Evolutionary conservation across 768 basidiomycete species (phyloP).

Genomic region (Boletus speciosus): DNA sequence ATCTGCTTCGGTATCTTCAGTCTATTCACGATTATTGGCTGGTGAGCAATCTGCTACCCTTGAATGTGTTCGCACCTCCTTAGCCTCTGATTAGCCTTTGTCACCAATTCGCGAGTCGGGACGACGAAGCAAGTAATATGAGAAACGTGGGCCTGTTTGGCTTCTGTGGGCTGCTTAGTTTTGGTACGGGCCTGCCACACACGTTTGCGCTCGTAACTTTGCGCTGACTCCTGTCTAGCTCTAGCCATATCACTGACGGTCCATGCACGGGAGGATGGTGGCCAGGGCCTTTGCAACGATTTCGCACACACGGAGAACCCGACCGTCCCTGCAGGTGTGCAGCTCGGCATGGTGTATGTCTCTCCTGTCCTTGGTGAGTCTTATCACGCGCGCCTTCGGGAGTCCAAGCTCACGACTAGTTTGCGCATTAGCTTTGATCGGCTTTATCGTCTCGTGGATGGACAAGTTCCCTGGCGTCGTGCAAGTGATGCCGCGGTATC

Average conservation of each 20-base stretch:
- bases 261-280: constrained; percentile 23
- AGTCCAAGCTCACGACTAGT: background rate
- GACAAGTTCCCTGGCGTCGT: constrained; percentile 28
- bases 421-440: constrained; percentile 16
- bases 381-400: background rate
- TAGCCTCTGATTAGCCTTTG: constrained; percentile 7
- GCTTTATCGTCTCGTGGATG: constrained; percentile 23
- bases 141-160: constrained; percentile 24
- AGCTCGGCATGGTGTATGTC: constrained; percentile 32
- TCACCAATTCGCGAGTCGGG: constrained; percentile 7
- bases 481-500: constrained; percentile 23
- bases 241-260: constrained; percentile 23
- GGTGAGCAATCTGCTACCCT: constrained; percentile 11
- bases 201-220: background rate
- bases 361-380: constrained; percentile 26
- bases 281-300: constrained; percentile 28
- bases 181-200: constrained; percentile 11
- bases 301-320: constrained; percentile 22
- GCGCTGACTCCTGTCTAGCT: constrained; percentile 10
- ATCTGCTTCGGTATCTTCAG: constrained; percentile 11
- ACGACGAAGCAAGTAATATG: constrained; percentile 21
- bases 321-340: constrained; percentile 19
- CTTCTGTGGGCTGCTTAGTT: constrained; percentile 13
- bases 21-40: constrained; percentile 12
- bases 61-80: background rate